Evolutionary conservation across 257 asterid genomes (phyloP).

Genomic region (Osmanthus fragrans): DNA sequence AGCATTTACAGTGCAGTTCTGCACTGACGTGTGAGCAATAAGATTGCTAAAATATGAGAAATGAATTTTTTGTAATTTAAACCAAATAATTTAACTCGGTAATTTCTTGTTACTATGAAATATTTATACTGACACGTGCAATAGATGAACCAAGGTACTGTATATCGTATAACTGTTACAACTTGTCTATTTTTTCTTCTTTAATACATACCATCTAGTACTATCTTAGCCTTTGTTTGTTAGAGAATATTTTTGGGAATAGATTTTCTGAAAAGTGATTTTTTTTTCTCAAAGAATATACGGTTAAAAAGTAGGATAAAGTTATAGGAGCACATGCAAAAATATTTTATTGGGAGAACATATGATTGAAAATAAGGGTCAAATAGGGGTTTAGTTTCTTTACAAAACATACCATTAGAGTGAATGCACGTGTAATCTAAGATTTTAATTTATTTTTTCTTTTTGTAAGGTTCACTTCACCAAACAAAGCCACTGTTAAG

Average conservation of each 20-base stretch:
- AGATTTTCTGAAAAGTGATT: too few relatives aligned
- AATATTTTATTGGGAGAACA: too few relatives aligned
- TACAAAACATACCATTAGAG: too few relatives aligned
- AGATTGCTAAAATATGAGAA: slow-evolving; percentile 15
- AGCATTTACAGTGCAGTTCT: slow-evolving; percentile 29
- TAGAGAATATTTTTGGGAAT: too few relatives aligned
- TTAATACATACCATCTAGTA: too few relatives aligned
- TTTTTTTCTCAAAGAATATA: too few relatives aligned
- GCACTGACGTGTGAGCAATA: slow-evolving; percentile 26
- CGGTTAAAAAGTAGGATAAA: too few relatives aligned
- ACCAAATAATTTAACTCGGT: background rate
- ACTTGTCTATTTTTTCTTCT: background rate
- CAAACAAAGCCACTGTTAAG: background rate
- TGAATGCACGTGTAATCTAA: background rate
- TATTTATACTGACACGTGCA: background rate
- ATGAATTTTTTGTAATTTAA: slow-evolving; percentile 12
- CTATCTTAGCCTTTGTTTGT: too few relatives aligned
- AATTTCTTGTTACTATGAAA: slow-evolving; percentile 13
- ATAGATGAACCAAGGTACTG: background rate
- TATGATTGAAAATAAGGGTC: too few relatives aligned
- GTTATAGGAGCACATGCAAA: too few relatives aligned
- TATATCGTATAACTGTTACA: background rate
- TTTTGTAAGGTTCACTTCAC: background rate
- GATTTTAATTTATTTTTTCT: background rate
- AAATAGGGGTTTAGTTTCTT: background rate